Percentiles rank a stretch among this genome's conserved stretches.
Conservation (phyloP, 2,329 filamentous ascomycete genomes). For the Epichloe gansuensis region DNA sequence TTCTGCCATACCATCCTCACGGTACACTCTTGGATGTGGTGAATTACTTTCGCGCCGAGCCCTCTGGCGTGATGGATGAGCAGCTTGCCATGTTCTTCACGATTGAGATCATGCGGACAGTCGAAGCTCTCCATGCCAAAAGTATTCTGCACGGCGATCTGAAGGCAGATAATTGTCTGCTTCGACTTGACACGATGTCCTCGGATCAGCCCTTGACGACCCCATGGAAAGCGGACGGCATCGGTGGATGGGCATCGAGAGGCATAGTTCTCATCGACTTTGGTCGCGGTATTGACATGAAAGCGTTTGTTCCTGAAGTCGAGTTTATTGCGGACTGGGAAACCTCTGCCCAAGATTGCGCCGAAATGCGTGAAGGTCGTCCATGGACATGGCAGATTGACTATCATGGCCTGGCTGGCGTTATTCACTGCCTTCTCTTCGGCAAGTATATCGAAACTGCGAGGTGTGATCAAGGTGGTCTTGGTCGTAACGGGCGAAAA, state of each 20-base stretch:
- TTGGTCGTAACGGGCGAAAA: slow-evolving; percentile 49
- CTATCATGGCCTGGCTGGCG: slow-evolving; percentile 83
- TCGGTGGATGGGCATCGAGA: slow-evolving; percentile 65
- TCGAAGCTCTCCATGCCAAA: slow-evolving; percentile 74
- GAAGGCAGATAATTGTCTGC: slow-evolving; percentile 89
- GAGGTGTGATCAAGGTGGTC: slow-evolving; percentile 39
- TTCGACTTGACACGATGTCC: slow-evolving; percentile 54
- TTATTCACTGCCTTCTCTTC: slow-evolving; percentile 80
- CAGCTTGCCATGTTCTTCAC: slow-evolving; percentile 89
- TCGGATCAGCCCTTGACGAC: slow-evolving; percentile 37
- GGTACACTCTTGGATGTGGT: slow-evolving; percentile 92
- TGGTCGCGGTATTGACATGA: slow-evolving; percentile 88
- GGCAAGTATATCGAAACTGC: slow-evolving; percentile 87
- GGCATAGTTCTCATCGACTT: slow-evolving; percentile 89
- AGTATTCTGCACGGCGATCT: slow-evolving; percentile 83
- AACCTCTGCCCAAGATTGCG: slow-evolving; percentile 74
- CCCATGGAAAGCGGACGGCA: slow-evolving; percentile 62
- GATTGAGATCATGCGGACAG: slow-evolving; percentile 78
- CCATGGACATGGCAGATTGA: slow-evolving; percentile 98
- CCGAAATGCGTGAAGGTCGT: slow-evolving; percentile 85
- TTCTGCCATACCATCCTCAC: slow-evolving; percentile 79
- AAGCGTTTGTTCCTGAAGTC: slow-evolving; percentile 61
- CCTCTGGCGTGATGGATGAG: slow-evolving; percentile 74
- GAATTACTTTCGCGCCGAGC: slow-evolving; percentile 68
- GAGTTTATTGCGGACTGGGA: slow-evolving; percentile 93